Percentiles rank a stretch among this genome's conserved stretches.
These are phyloP conservation scores for Candida lessepsii DNA, from an alignment of 805 yeast species.

Conservation along the genomic window DNA sequence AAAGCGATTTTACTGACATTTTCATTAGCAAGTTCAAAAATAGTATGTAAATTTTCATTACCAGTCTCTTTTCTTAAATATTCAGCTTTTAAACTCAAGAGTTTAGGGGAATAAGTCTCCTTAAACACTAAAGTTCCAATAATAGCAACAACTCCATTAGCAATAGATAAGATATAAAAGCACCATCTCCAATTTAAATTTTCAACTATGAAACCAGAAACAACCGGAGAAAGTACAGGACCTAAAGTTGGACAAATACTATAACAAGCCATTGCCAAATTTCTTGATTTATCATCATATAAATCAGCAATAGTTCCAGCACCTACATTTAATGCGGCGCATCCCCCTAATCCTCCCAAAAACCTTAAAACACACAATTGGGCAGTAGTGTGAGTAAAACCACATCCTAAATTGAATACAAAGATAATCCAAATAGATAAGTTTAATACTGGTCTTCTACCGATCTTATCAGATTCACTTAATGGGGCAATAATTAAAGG, in stretches of 20 bases:
- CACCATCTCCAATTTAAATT: conserved; percentile 38
- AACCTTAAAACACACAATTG: conserved; percentile 36
- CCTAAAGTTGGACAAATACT: conserved; percentile 39
- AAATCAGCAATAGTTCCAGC: conserved; percentile 41
- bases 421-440: conserved; percentile 34
- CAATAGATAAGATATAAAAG: conserved; percentile 32
- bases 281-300: conserved; percentile 32
- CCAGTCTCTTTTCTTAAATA: conserved; percentile 33
- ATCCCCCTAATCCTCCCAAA: conserved; percentile 38
- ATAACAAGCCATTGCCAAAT: conserved; percentile 35
- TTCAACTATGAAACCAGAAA: conserved; percentile 35
- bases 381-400: conserved; percentile 30
- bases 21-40: conserved; percentile 30
- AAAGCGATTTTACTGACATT: conserved; percentile 6
- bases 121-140: conserved; percentile 28
- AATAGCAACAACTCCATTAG: conserved; percentile 34
- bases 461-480: conserved; percentile 36
- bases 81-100: conserved; percentile 28
- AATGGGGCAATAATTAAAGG: conserved; percentile 41
- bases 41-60: conserved; percentile 36
- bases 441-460: conserved; percentile 34
- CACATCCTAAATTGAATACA: conserved; percentile 37
- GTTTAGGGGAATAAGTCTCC: conserved; percentile 38
- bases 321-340: conserved; percentile 37
- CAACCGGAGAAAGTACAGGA: conserved; percentile 38